phyloP scores from a whole-genome alignment of 768 basidiomycete species.

The Tricholoma hemisulphureum region DNA sequence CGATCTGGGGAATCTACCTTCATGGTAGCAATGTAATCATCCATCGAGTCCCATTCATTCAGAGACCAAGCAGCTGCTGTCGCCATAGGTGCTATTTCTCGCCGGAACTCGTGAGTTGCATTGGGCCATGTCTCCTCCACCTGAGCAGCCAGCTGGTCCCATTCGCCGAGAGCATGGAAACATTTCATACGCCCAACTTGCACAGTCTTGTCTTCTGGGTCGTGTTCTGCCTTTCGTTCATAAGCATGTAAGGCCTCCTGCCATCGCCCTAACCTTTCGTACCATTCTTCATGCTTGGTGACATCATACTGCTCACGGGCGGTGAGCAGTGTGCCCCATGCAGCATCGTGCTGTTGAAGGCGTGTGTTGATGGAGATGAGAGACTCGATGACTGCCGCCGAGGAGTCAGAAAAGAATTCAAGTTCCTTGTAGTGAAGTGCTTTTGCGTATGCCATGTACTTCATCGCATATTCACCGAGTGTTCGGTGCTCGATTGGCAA shows the following conservation, averaged over 20 bases:
- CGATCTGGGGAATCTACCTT: conserved; percentile 90
- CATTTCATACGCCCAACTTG: conserved; percentile 94
- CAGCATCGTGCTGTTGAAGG: conserved; percentile 95
- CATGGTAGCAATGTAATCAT: conserved; percentile 93
- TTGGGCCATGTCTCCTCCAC: conserved; percentile 88
- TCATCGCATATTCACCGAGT: conserved; percentile 90
- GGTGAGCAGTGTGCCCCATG: conserved; percentile 92
- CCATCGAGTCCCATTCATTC: conserved; percentile 98
- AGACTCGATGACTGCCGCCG: conserved; percentile 87
- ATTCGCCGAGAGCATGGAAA: conserved; percentile 95
- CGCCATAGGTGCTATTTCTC: conserved; percentile 94
- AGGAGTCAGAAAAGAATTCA: conserved; percentile 92
- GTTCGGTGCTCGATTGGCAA: conserved; percentile 92
- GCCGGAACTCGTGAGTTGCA: conserved; percentile 77
- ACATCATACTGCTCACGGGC: conserved; percentile 90
- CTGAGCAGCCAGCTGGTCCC: conserved; percentile 85
- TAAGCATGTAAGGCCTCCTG: conserved; percentile 88
- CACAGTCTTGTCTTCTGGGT: conserved; percentile 73
- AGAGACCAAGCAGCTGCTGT: conserved; percentile 97
- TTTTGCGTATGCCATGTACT: conserved; percentile 94
- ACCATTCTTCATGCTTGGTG: conserved; percentile 96
- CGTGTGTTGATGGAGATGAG: conserved; percentile 96
- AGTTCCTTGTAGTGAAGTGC: conserved; percentile 98
- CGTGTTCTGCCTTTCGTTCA: conserved; percentile 72
- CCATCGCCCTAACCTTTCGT: conserved; percentile 94